Conservation (phyloP, 805 yeast species). For the Pichia cephalocereana region DNA sequence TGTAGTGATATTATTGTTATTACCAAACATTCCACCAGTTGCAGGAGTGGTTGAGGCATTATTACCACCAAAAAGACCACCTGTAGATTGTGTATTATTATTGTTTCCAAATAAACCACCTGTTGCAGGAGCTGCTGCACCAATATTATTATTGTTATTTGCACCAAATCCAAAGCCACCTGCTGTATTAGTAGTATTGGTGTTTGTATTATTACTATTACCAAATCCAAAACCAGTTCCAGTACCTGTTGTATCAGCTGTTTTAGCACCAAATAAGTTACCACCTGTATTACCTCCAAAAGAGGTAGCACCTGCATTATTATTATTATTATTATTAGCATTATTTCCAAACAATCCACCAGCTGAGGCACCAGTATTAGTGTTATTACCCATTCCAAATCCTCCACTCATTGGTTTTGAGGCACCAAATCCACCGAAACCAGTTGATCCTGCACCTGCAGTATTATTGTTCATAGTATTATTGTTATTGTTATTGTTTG, state of each 20-base stretch:
- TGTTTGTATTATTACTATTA: constrained; percentile 1
- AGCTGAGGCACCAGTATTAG: not conserved
- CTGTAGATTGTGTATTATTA: constrained; percentile 8
- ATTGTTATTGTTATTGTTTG: not conserved
- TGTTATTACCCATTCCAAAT: not conserved
- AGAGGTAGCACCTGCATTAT: not conserved
- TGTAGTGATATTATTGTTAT: not conserved
- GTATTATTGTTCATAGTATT: not conserved
- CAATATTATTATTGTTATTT: constrained; percentile 6
- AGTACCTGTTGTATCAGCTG: not conserved
- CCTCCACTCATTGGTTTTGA: not conserved
- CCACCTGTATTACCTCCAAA: not conserved
- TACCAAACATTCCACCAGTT: constrained; percentile 29
- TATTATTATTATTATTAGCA: not conserved
- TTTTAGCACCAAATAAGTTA: constrained; percentile 1
- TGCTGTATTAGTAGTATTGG: constrained; percentile 1
- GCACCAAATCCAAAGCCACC: constrained; percentile 25
- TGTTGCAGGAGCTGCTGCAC: constrained; percentile 4
- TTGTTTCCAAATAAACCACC: constrained; percentile 15
- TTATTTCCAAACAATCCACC: not conserved
- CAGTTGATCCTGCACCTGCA: not conserved
- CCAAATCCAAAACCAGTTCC: constrained; percentile 9
- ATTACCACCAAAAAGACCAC: constrained; percentile 33
- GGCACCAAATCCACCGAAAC: not conserved
- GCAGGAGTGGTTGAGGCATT: constrained; percentile 7